Conservation (phyloP, 148 eudicot genomes). For the Amaranthus hypochondriacus region DNA sequence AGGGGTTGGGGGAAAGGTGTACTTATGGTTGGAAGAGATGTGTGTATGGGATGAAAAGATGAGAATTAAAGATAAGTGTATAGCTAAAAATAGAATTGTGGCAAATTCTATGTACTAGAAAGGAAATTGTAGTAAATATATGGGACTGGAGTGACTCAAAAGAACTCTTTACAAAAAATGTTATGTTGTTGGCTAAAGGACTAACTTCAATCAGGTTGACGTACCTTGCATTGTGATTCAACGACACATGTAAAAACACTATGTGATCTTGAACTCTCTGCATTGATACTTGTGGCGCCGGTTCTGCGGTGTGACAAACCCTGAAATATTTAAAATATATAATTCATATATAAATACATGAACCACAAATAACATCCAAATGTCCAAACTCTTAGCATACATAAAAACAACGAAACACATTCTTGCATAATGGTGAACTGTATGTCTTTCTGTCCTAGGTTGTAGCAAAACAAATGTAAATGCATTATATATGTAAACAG, state of each 20-base stretch:
- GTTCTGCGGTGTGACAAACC: conserved; percentile 86
- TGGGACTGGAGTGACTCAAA: background rate
- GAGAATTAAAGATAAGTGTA: no score
- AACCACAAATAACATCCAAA: no score
- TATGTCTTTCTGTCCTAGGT: no score
- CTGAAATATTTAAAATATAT: conserved; percentile 29
- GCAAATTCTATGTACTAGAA: no score
- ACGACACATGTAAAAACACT: conserved; percentile 96
- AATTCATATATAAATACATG: no score
- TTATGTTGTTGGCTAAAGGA: background rate
- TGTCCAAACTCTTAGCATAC: background rate
- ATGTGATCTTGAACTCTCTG: conserved; percentile 97
- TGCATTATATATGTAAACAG: background rate
- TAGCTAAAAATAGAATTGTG: no score
- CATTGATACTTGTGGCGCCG: conserved; percentile 84
- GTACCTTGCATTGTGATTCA: conserved; percentile 95
- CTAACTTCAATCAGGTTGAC: background rate
- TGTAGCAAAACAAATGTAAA: background rate
- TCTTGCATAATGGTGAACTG: background rate
- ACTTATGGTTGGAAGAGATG: no score
- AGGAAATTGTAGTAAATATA: no score
- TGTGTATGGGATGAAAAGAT: no score
- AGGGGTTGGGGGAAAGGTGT: no score
- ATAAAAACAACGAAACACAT: conserved; percentile 1
- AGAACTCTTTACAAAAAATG: background rate